These are phyloP conservation scores for Cercospora nicotianae DNA, from an alignment of 2,329 filamentous ascomycete species.

Conservation along the genomic window DNA sequence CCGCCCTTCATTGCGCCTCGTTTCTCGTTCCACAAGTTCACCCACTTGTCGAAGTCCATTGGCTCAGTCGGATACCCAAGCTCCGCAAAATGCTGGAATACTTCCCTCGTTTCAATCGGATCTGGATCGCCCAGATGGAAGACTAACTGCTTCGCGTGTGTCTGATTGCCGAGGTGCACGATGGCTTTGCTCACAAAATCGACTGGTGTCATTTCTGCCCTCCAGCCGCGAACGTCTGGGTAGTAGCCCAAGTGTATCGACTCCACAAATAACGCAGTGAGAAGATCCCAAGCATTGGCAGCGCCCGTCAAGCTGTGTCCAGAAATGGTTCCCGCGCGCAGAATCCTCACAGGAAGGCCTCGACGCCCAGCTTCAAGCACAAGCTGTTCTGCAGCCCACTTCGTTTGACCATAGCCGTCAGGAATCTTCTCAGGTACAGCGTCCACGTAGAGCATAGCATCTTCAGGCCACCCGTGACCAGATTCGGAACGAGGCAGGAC, in stretches of 20 bases:
- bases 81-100: conserved; percentile 64
- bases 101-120: conserved; percentile 63
- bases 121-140: conserved; percentile 75
- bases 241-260: conserved; percentile 70
- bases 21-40: conserved; percentile 70
- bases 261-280: conserved; percentile 74
- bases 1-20: conserved; percentile 63
- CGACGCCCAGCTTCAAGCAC: conserved; percentile 67
- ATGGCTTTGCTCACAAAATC: conserved; percentile 78
- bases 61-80: conserved; percentile 70
- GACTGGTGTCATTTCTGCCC: conserved; percentile 79
- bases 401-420: conserved; percentile 77
- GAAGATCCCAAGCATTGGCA: conserved; percentile 74
- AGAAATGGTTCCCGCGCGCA: conserved; percentile 74
- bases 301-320: conserved; percentile 74
- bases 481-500: conserved; percentile 67
- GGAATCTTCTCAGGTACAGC: conserved; percentile 67
- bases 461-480: conserved; percentile 68
- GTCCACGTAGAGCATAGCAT: conserved; percentile 64
- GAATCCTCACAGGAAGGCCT: conserved; percentile 69
- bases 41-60: conserved; percentile 72
- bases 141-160: conserved; percentile 61
- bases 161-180: conserved; percentile 66
- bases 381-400: conserved; percentile 78
- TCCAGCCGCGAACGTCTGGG: conserved; percentile 72